Evolutionary conservation across 2,329 filamentous ascomycete genomes (phyloP).

Genomic region (Colletotrichum sp.): DNA sequence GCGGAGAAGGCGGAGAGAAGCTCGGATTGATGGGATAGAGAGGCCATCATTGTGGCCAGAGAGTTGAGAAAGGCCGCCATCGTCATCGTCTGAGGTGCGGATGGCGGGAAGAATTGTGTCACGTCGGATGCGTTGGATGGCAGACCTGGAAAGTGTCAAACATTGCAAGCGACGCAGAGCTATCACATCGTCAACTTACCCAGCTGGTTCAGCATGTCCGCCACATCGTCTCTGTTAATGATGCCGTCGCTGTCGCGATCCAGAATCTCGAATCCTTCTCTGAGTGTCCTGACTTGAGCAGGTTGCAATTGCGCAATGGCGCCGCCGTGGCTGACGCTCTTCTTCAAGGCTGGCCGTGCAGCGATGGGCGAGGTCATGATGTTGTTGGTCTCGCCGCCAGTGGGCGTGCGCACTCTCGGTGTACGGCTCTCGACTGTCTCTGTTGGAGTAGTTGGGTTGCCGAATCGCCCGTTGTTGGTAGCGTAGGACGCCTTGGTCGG

Average conservation of each 20-base stretch:
- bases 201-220: slow-evolving; percentile 85
- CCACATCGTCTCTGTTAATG: slow-evolving; percentile 82
- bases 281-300: slow-evolving; percentile 82
- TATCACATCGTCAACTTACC: slow-evolving; percentile 50
- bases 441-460: slow-evolving; percentile 46
- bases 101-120: slow-evolving; percentile 82
- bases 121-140: slow-evolving; percentile 74
- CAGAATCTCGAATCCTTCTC: slow-evolving; percentile 92
- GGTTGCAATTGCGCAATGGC: slow-evolving; percentile 77
- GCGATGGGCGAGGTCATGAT: slow-evolving; percentile 43
- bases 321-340: slow-evolving; percentile 50
- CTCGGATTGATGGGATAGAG: slow-evolving; percentile 79
- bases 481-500: slow-evolving; percentile 52
- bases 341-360: slow-evolving; percentile 34
- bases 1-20: slow-evolving; percentile 90
- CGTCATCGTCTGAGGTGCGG: slow-evolving; percentile 73
- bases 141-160: slow-evolving; percentile 59
- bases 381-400: slow-evolving; percentile 26
- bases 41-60: slow-evolving; percentile 74
- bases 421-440: slow-evolving; percentile 42
- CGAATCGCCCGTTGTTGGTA: slow-evolving; percentile 33
- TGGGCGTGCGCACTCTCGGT: slow-evolving; percentile 32
- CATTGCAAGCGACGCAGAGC: not conserved
- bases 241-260: slow-evolving; percentile 87
- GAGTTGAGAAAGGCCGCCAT: slow-evolving; percentile 87